Evolutionary conservation across 352 stramenopile species (phyloP).

Genomic region (Globisporangium nodosum): DNA sequence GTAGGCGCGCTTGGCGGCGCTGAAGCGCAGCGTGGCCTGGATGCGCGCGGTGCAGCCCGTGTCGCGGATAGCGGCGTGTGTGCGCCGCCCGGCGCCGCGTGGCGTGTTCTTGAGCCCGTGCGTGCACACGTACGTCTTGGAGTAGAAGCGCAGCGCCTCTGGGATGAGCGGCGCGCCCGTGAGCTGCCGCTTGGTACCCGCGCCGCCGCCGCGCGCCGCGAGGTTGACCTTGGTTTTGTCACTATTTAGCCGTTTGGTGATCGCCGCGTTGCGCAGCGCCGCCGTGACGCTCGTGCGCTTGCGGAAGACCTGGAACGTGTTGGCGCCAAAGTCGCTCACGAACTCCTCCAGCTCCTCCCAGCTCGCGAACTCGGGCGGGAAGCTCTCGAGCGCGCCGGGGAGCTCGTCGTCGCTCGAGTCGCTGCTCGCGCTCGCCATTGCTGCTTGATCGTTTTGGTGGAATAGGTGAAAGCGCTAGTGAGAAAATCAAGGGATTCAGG

Average conservation of each 20-base stretch:
- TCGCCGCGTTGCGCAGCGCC: background rate
- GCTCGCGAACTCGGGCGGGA: background rate
- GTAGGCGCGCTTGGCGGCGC: background rate
- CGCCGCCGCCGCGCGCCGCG: background rate
- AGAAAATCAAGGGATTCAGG: too few species aligned
- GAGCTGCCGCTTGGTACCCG: too few species aligned
- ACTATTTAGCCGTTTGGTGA: too few species aligned
- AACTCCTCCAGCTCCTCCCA: conserved; percentile 52
- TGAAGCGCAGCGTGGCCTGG: conserved; percentile 3
- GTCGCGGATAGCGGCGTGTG: conserved; percentile 1
- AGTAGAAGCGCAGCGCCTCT: background rate
- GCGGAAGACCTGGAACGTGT: conserved; percentile 60
- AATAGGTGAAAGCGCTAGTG: too few species aligned
- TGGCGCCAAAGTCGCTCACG: conserved; percentile 36
- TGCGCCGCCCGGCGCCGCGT: background rate
- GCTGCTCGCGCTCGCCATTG: background rate
- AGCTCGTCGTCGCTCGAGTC: background rate
- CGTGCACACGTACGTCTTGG: conserved; percentile 5
- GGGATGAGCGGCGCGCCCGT: background rate
- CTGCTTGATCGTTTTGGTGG: too few species aligned
- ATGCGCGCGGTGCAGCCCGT: conserved; percentile 8
- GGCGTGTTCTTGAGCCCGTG: conserved; percentile 3
- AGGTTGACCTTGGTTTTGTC: too few species aligned
- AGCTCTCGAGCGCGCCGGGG: background rate
- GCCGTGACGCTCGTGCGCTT: conserved; percentile 16